A percentile compares a stretch with the other conserved stretches of the same genome.
These are phyloP conservation scores for Rostrohypoxylon terebratum DNA, from an alignment of 495 filamentous ascomycete species.

Conservation along the genomic window DNA sequence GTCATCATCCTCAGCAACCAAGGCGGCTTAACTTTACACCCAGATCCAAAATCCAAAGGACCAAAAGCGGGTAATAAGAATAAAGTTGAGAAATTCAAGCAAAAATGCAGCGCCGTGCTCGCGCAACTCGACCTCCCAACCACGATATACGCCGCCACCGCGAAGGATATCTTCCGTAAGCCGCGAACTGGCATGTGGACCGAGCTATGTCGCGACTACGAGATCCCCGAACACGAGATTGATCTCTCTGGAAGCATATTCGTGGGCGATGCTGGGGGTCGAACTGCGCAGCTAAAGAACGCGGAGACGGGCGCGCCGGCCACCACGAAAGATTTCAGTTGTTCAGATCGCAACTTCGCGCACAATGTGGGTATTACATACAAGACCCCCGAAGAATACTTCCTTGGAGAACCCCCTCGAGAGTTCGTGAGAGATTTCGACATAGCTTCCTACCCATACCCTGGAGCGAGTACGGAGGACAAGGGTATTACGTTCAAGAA, in stretches of 20 bases:
- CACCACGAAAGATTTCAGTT: constrained; percentile 70
- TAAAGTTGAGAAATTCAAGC: constrained; percentile 80
- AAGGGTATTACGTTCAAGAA: constrained; percentile 63
- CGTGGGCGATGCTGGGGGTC: constrained; percentile 86
- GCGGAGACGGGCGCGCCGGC: constrained; percentile 29
- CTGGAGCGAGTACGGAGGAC: constrained; percentile 16
- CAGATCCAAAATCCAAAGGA: constrained; percentile 71
- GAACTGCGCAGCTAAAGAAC: constrained; percentile 48
- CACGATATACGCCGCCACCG: constrained; percentile 86
- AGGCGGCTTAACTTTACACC: constrained; percentile 77
- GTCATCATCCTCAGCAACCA: constrained; percentile 91
- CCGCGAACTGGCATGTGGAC: constrained; percentile 91
- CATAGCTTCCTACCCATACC: constrained; percentile 54
- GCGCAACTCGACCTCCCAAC: constrained; percentile 79
- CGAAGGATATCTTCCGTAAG: constrained; percentile 83
- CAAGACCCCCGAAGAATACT: constrained; percentile 91
- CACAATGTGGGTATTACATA: constrained; percentile 83
- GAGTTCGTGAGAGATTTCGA: constrained; percentile 77
- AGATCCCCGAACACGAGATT: constrained; percentile 71
- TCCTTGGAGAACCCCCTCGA: constrained; percentile 71
- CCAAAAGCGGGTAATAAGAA: constrained; percentile 70
- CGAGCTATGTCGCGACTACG: constrained; percentile 79
- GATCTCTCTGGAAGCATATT: constrained; percentile 79
- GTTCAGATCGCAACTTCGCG: constrained; percentile 86
- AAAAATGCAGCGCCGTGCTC: constrained; percentile 76